Evolutionary conservation across 441 rosid species (phyloP).

Genomic region (Corymbia calophylla): DNA sequence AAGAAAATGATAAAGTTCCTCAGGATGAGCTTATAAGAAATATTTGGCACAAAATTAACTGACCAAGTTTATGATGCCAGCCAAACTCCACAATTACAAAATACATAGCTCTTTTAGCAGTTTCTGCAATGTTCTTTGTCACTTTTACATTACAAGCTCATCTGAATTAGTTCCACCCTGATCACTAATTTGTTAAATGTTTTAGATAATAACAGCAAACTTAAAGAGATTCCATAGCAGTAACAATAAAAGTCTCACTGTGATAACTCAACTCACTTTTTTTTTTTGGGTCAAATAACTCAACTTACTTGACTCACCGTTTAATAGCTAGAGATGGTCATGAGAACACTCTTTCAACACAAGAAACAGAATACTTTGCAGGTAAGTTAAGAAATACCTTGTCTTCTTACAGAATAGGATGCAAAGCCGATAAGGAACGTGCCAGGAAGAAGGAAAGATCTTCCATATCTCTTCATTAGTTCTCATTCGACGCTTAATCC

Average conservation of each 20-base stretch:
- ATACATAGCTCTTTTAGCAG: neutral
- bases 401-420: slow-evolving; percentile 97
- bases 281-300: too few relatives aligned
- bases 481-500: slow-evolving; percentile 97
- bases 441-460: slow-evolving; percentile 95
- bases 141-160: neutral
- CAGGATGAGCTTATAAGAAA: neutral
- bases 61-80: neutral
- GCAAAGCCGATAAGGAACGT: slow-evolving; percentile 91
- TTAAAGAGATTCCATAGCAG: neutral
- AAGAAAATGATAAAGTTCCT: neutral
- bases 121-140: neutral
- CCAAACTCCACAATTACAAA: neutral
- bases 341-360: neutral
- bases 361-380: neutral
- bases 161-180: neutral
- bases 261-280: neutral
- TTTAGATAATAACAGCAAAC: neutral
- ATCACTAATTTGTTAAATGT: neutral
- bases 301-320: neutral
- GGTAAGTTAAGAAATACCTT: slow-evolving; percentile 34
- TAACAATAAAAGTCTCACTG: neutral
- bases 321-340: neutral
- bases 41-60: neutral
- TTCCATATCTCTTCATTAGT: slow-evolving; percentile 98